These are phyloP conservation scores for Pyrrhoderma noxium DNA, from an alignment of 1,284 basidiomycete species.

Conservation along the genomic window DNA sequence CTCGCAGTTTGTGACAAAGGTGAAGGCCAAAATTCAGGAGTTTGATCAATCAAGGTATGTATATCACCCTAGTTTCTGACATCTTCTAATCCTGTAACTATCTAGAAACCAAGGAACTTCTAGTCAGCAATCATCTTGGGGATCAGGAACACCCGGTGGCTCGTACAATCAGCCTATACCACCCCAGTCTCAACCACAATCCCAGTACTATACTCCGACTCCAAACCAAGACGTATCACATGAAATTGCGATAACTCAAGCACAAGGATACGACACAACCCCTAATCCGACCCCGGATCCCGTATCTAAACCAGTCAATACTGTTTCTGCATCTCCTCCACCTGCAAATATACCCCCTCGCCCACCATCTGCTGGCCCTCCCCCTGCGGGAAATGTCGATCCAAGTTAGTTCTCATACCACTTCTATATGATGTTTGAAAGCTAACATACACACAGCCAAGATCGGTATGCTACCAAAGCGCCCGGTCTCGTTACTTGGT, in stretches of 20 bases:
- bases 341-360: constrained; percentile 9
- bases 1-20: constrained; percentile 59
- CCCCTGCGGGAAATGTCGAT: constrained; percentile 16
- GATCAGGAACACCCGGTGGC: constrained; percentile 2
- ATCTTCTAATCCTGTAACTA: background rate
- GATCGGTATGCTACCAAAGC: constrained; percentile 67
- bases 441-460: constrained; percentile 33
- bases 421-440: background rate
- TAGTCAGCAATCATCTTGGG: constrained; percentile 11
- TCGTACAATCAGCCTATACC: background rate
- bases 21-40: constrained; percentile 75
- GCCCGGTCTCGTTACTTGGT: constrained; percentile 60
- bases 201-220: constrained; percentile 3
- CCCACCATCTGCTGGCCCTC: constrained; percentile 15
- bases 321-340: constrained; percentile 3
- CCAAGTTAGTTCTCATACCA: constrained; percentile 8
- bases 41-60: constrained; percentile 44
- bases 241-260: background rate
- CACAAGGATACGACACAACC: constrained; percentile 12
- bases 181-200: background rate
- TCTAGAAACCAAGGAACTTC: constrained; percentile 5
- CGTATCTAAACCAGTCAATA: background rate
- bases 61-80: background rate
- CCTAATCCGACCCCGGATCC: background rate
- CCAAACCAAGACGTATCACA: background rate